These are phyloP conservation scores for Microdochium bolleyi DNA, from an alignment of 2,329 filamentous ascomycete species.

Conservation along the genomic window DNA sequence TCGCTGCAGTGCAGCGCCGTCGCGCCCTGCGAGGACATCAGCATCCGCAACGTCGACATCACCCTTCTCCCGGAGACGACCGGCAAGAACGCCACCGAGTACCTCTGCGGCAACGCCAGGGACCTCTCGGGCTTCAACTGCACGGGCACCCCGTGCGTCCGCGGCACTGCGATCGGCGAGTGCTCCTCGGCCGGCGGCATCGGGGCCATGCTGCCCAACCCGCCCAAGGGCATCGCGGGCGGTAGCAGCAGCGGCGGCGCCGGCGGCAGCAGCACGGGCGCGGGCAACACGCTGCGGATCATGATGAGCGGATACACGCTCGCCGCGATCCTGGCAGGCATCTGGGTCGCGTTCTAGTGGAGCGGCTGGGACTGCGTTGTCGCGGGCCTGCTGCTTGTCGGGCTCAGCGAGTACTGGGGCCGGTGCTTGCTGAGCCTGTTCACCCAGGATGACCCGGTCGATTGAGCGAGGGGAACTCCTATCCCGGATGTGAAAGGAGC, in stretches of 20 bases:
- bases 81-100: neutral
- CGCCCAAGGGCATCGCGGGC: neutral
- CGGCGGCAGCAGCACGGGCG: too few species aligned
- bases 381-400: too few species aligned
- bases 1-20: constrained; percentile 5
- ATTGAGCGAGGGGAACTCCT: too few species aligned
- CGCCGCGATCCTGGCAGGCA: too few species aligned
- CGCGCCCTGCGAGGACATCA: constrained; percentile 3
- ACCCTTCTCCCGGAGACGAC: neutral
- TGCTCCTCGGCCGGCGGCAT: neutral
- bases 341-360: too few species aligned
- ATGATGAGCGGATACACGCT: too few species aligned
- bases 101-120: constrained; percentile 5
- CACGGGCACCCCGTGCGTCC: constrained; percentile 1
- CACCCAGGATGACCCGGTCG: too few species aligned
- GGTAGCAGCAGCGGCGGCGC: neutral
- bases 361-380: too few species aligned
- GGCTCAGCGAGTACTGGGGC: too few species aligned
- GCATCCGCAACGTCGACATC: constrained; percentile 2
- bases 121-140: constrained; percentile 1
- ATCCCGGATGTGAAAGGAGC: too few species aligned
- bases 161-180: constrained; percentile 1
- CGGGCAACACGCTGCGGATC: too few species aligned
- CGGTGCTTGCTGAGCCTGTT: too few species aligned
- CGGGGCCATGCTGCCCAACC: neutral